phyloP scores from a whole-genome alignment of 257 asterid genomes.

The Scutellaria galericulata region DNA sequence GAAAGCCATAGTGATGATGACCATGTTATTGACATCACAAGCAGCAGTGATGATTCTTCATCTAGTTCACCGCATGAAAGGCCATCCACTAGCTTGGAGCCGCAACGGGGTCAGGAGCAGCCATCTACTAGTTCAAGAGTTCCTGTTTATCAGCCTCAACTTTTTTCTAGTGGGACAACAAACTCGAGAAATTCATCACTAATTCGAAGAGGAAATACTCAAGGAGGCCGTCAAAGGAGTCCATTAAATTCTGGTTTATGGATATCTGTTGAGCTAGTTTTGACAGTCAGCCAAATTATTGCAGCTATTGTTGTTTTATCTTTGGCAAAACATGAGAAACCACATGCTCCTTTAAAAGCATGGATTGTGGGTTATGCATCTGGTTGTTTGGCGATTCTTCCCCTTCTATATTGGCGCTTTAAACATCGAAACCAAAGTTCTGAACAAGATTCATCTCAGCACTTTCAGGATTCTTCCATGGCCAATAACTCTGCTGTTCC shows the following conservation, averaged over 20 bases:
- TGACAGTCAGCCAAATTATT: slow-evolving; percentile 81
- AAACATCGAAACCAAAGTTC: slow-evolving; percentile 70
- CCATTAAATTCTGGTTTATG: slow-evolving; percentile 82
- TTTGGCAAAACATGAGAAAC: slow-evolving; percentile 76
- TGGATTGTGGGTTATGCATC: slow-evolving; percentile 93
- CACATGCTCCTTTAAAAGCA: slow-evolving; percentile 72
- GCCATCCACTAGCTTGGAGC: slow-evolving; percentile 50
- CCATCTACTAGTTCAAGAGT: slow-evolving; percentile 66
- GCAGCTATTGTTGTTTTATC: slow-evolving; percentile 80
- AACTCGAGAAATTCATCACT: slow-evolving; percentile 66
- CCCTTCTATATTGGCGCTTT: slow-evolving; percentile 91
- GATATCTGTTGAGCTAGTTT: slow-evolving; percentile 78
- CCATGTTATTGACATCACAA: slow-evolving; percentile 73
- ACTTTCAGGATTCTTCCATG: slow-evolving; percentile 55
- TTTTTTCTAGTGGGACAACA: slow-evolving; percentile 57
- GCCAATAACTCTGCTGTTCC: slow-evolving; percentile 51
- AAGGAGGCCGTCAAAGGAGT: slow-evolving; percentile 68
- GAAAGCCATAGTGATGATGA: slow-evolving; percentile 45
- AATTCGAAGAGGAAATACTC: slow-evolving; percentile 67
- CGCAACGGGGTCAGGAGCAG: slow-evolving; percentile 55
- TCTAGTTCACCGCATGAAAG: slow-evolving; percentile 61
- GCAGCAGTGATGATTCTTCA: slow-evolving; percentile 59
- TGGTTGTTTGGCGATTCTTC: slow-evolving; percentile 86
- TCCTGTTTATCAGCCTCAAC: slow-evolving; percentile 57
- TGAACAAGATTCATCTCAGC: slow-evolving; percentile 70